Conservation (phyloP, 176 grass and related monocot species). For the Carex parvula region DNA sequence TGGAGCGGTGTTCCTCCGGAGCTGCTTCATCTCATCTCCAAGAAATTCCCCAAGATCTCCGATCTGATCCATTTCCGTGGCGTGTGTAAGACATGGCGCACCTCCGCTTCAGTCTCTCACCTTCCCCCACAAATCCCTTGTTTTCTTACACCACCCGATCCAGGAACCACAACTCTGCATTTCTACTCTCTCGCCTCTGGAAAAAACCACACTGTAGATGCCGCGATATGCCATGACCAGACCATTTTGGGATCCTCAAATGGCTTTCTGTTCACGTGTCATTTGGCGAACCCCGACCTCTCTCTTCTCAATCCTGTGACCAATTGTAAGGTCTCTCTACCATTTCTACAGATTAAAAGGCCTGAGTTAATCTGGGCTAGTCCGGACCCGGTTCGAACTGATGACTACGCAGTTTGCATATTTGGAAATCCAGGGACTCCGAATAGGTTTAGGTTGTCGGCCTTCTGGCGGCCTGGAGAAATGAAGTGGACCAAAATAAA, state of each 20-base stretch:
- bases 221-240: not conserved
- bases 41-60: not conserved
- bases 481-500: not conserved
- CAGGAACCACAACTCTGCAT: not conserved
- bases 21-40: conserved; percentile 4
- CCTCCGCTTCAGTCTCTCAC: not conserved
- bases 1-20: not conserved
- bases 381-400: not conserved
- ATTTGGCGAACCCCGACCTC: not conserved
- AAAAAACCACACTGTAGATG: not conserved
- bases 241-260: not conserved
- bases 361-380: conserved; percentile 3
- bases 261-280: not conserved
- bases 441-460: not conserved
- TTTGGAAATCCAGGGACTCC: not conserved
- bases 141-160: not conserved
- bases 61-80: not conserved
- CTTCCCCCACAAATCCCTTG: conserved; percentile 16
- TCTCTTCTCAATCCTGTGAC: conserved; percentile 14
- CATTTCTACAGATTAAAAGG: not conserved
- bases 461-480: not conserved
- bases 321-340: not conserved
- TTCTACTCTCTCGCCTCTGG: conserved; percentile 6
- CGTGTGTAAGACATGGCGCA: not conserved
- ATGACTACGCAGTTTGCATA: not conserved